phyloP scores from a whole-genome alignment of 2,329 filamentous ascomycete species.

The Nothopassalora personata region DNA sequence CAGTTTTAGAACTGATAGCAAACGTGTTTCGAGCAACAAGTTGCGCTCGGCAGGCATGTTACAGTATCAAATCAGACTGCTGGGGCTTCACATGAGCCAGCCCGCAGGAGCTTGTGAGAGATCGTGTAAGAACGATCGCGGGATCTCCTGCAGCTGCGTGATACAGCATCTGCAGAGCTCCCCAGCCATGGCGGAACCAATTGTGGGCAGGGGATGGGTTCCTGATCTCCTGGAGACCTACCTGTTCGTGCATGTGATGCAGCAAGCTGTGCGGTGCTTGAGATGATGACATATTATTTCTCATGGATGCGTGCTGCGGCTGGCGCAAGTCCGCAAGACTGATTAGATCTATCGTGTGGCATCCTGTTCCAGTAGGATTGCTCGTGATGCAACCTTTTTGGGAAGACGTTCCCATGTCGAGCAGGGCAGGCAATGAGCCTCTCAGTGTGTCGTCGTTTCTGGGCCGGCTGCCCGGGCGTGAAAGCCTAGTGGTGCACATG shows the following conservation, averaged over 20 bases:
- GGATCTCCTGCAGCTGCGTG: background rate
- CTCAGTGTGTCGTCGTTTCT: background rate
- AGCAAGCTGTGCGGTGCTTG: background rate
- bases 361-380: background rate
- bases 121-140: background rate
- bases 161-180: background rate
- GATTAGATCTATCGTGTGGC: background rate
- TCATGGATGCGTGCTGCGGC: background rate
- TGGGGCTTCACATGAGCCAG: too few species aligned
- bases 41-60: too few species aligned
- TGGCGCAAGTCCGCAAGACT: background rate
- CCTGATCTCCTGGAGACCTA: background rate
- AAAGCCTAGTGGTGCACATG: background rate
- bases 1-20: too few species aligned
- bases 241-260: background rate
- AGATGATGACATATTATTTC: background rate
- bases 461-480: background rate
- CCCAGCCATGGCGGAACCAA: background rate
- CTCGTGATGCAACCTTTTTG: background rate
- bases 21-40: too few species aligned
- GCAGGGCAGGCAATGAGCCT: too few species aligned
- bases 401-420: too few species aligned
- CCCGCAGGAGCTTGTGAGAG: background rate
- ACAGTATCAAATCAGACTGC: too few species aligned
- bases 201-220: background rate